Base-by-base conservation (phyloP, 2,329 filamentous ascomycete genomes). In the Sclerotinia minor region DNA sequence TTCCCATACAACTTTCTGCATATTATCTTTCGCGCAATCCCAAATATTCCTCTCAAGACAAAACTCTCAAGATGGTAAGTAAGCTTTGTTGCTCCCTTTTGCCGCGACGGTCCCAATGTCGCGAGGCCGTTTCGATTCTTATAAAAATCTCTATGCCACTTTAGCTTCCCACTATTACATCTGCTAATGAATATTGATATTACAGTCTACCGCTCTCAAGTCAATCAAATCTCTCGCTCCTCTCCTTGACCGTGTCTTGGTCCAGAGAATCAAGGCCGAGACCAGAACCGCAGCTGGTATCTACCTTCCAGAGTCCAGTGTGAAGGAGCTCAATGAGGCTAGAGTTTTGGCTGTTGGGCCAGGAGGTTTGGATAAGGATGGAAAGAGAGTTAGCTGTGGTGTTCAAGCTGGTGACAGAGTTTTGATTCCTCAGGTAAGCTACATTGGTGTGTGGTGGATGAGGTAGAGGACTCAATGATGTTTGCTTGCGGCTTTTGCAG, bases 251-350 rank as follows among this genome's bases (percentile, higher is more conserved):
- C 94, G 95, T 77, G 93, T 99, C 76, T 90, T 99, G 73, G 92
- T 99, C 75, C 95, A 99, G 89, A 92, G 95, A 82, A 83, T 97
- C 83, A 98, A 98, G 85, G 92, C 94, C 77, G 94, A 98, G 83
- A 82, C 93, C 79, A 97, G 97, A 87, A 99, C 95, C 61, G 93
- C 95, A 76, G 89, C 89, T 78, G 95, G 95, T 77, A 97, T 99
- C 86, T 97, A 96, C 86, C 91, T 99, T 73, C 95, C 95, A 75
- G 95, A 99, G 85, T 94, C 90, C 71, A 92, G 90, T 77, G 92
- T 98, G 79, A 97, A 99, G 87, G 95, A 99, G 82, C 87, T 98
- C 79, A 98, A 97, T 83, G 94, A 98, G 85, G 95, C 92, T 77
- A 94, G 92, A 83, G 95, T 99, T 67, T 84, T 99, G 70, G 95